Conservation (phyloP, 148 eudicot genomes). For the Chenopodium quinoa region DNA sequence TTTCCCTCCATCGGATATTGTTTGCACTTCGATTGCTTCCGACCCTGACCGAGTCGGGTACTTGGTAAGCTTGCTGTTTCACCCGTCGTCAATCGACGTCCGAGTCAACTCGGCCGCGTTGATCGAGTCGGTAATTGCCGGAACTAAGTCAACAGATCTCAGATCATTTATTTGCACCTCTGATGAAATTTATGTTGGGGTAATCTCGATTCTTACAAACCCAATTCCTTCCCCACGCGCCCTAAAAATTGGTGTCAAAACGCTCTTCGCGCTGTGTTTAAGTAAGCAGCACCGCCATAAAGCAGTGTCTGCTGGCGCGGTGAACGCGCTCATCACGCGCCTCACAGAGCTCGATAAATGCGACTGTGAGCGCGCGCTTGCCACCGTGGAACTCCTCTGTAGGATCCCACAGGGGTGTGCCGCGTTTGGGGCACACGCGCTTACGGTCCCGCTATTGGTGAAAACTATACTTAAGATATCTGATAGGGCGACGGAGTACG, state of each 20-base stretch:
- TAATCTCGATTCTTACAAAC: slow-evolving; percentile 42
- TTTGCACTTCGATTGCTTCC: slow-evolving; percentile 37
- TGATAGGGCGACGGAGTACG: slow-evolving; percentile 84
- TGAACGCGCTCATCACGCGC: slow-evolving; percentile 49
- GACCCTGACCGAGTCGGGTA: slow-evolving; percentile 38
- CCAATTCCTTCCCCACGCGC: slow-evolving; percentile 54
- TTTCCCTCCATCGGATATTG: slow-evolving; percentile 45
- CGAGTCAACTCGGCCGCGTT: slow-evolving; percentile 69
- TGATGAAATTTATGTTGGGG: slow-evolving; percentile 54
- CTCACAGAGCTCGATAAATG: slow-evolving; percentile 63
- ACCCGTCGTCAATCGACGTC: slow-evolving; percentile 45
- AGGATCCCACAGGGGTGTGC: slow-evolving; percentile 63
- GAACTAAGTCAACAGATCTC: slow-evolving; percentile 61
- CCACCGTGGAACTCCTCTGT: slow-evolving; percentile 74
- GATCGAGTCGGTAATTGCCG: slow-evolving; percentile 54
- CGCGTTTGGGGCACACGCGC: slow-evolving; percentile 63
- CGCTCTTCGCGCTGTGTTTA: slow-evolving; percentile 69
- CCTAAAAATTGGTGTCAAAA: slow-evolving; percentile 58
- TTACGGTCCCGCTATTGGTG: slow-evolving; percentile 62
- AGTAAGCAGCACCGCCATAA: slow-evolving; percentile 63
- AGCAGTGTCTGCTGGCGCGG: slow-evolving; percentile 77
- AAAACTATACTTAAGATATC: slow-evolving; percentile 58
- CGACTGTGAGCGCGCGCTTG: slow-evolving; percentile 78
- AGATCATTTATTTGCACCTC: slow-evolving; percentile 40
- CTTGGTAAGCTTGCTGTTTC: slow-evolving; percentile 45